Base-by-base conservation (phyloP, 352 stramenopile genomes). In the Pythium diclinum region DNA sequence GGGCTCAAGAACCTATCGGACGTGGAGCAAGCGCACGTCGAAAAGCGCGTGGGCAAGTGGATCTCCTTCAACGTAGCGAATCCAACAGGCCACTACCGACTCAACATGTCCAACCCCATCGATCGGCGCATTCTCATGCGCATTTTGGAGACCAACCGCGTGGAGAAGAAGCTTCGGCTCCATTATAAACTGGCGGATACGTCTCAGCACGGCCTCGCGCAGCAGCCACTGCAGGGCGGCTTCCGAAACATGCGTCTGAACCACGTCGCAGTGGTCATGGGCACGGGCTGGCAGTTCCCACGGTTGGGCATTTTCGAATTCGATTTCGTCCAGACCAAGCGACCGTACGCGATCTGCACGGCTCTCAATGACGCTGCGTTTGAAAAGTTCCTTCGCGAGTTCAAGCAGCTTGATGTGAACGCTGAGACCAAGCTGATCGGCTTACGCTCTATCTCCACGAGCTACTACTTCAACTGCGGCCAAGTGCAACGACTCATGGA, bases 401-500 rank as follows among this genome's bases (percentile, higher is more conserved):
- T 92, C 70, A 92, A 90, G 64, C 74, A 84, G 52, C 66, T 92
- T 6, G 76, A 79, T 17, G 79, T 88, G 23, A 63, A 64, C 2
- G 71, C 77, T 6, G 81, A 90, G 63, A 78, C 85, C 62, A 90
- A 92, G 42, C 60, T 92, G 38, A 68, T 92, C 16, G 83, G 83
- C 0, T 56, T 92, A 28, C 83, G 83, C 9, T 84, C 76, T 1
- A 85, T 92, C 36, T 92, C 83, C 11, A 87, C 76, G 32, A 58
- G 74, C 23, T 92, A 89, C 56, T 92, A 83, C 55, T 92, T 90
- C 44, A 85, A 83, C 13, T 83, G 78, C 56, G 83, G 74, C 54
- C 83, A 92, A 34, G 52, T 69, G 23, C 83, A 92, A 69, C 79
- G 83, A 9, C 61, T 92, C 44, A 92, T 92, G 83, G 83, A 92